Conservation (phyloP, 345 rosid genomes). For the Syzygium oleosum region DNA sequence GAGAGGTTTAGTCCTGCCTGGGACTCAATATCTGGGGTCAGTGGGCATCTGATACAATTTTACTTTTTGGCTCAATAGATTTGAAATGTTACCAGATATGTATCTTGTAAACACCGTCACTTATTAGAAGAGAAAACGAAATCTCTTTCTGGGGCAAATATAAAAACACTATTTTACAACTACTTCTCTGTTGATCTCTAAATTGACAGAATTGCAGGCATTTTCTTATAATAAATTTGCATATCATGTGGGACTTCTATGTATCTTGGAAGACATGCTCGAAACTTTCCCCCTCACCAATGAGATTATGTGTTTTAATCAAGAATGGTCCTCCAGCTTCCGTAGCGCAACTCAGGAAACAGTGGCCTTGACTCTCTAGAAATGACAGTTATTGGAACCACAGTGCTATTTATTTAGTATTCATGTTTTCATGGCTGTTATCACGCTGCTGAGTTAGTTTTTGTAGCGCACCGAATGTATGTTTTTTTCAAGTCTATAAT, state of each 20-base stretch:
- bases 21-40: constrained; percentile 95
- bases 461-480: background rate
- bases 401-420: background rate
- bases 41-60: constrained; percentile 1
- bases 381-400: background rate
- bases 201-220: background rate
- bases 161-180: background rate
- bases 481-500: background rate
- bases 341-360: background rate
- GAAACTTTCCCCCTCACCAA: background rate
- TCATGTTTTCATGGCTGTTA: background rate
- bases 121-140: background rate
- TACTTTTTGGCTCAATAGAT: background rate
- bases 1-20: constrained; percentile 87
- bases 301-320: background rate
- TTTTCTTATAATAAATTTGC: background rate
- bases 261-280: background rate
- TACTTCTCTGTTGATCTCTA: background rate
- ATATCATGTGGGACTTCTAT: background rate
- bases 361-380: background rate
- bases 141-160: background rate
- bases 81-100: background rate
- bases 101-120: background rate
- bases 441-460: background rate
- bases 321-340: background rate